These are phyloP conservation scores for Claviceps sorghi DNA, from an alignment of 2,329 filamentous ascomycete species.

Conservation along the genomic window DNA sequence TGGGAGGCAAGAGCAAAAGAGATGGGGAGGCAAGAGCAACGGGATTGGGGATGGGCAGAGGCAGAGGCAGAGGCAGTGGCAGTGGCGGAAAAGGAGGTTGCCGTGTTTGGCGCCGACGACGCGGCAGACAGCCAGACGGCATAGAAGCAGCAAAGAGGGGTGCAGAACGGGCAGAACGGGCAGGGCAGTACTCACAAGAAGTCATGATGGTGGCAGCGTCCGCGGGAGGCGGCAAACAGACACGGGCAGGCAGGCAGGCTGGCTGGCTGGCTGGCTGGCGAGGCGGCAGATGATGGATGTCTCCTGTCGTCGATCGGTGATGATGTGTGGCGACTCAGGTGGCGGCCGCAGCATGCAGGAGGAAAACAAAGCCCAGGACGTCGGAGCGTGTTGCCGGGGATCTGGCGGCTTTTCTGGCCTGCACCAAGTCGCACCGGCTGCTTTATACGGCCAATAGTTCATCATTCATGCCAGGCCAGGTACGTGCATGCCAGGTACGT, in stretches of 20 bases:
- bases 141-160: not conserved
- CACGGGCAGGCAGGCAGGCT: not conserved
- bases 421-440: no score
- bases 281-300: not conserved
- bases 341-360: not conserved
- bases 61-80: not conserved
- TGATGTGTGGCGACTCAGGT: not conserved
- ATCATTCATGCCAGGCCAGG: no score
- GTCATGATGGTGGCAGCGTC: constrained; percentile 1
- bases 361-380: not conserved
- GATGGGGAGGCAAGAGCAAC: not conserved
- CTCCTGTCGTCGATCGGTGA: not conserved
- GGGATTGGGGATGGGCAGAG: not conserved
- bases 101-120: not conserved
- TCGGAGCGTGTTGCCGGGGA: not conserved
- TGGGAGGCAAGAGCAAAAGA: not conserved
- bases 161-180: no score
- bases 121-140: not conserved
- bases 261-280: not conserved
- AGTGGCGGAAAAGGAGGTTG: not conserved
- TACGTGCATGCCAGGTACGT: no score
- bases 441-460: no score
- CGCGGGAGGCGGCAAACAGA: not conserved
- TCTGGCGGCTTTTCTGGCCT: not conserved
- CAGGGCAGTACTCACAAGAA: constrained; percentile 1